Conservation (phyloP, 345 rosid genomes). For the Brassica cretica region DNA sequence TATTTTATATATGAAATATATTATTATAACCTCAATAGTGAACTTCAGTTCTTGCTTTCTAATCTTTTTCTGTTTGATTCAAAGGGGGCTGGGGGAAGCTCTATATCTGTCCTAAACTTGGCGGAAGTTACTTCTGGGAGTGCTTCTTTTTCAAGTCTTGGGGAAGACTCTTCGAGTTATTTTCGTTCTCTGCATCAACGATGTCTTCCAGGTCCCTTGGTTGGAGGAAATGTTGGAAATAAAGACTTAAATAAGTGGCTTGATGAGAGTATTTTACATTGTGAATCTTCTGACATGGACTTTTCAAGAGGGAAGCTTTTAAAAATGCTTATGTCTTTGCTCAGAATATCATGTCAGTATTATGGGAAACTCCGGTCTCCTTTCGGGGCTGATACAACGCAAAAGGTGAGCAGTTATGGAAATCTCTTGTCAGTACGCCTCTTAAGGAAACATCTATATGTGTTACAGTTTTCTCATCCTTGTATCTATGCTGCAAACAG, state of each 20-base stretch:
- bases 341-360: constrained; percentile 85
- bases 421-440: not conserved
- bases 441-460: constrained; percentile 6
- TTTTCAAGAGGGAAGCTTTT: constrained; percentile 58
- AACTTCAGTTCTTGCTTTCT: not conserved
- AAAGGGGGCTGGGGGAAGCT: constrained; percentile 61
- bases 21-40: not conserved
- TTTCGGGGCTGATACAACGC: constrained; percentile 63
- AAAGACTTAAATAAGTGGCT: constrained; percentile 95
- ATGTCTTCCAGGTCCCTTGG: constrained; percentile 89
- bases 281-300: constrained; percentile 62
- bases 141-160: constrained; percentile 41
- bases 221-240: constrained; percentile 85
- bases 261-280: constrained; percentile 70
- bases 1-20: not conserved
- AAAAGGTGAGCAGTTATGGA: constrained; percentile 53
- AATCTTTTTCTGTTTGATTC: constrained; percentile 39
- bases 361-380: constrained; percentile 98
- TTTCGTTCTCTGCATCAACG: constrained; percentile 69
- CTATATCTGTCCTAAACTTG: constrained; percentile 70
- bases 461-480: constrained; percentile 19
- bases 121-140: constrained; percentile 63
- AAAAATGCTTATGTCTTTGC: constrained; percentile 81
- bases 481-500: constrained; percentile 41
- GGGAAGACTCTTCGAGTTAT: constrained; percentile 55